These are phyloP conservation scores for Penicillium hordei DNA, from an alignment of 2,329 filamentous ascomycete species.

Conservation along the genomic window DNA sequence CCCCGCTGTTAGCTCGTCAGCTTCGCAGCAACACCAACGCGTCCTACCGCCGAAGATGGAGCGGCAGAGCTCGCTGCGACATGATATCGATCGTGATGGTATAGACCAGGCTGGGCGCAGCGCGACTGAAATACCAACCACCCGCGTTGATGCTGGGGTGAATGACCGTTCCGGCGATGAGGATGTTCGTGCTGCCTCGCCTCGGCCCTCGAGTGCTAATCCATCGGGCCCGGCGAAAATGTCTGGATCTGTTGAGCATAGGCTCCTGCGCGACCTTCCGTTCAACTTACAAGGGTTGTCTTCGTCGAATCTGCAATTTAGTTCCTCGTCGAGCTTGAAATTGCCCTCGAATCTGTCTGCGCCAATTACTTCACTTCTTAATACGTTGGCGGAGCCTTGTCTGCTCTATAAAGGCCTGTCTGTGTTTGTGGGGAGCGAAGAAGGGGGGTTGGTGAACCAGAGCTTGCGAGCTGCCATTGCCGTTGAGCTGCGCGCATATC, in stretches of 20 bases:
- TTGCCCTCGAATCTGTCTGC: slow-evolving; percentile 77
- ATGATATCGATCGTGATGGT: slow-evolving; percentile 22
- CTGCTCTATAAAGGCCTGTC: slow-evolving; percentile 82
- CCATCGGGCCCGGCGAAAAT: slow-evolving; percentile 31
- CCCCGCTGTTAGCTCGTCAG: slow-evolving; percentile 43
- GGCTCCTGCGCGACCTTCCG: slow-evolving; percentile 75
- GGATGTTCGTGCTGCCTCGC: slow-evolving; percentile 16
- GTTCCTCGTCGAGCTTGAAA: slow-evolving; percentile 66
- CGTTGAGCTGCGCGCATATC: slow-evolving; percentile 81
- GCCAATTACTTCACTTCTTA: slow-evolving; percentile 80
- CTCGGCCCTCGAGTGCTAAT: slow-evolving; percentile 33
- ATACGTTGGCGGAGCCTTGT: slow-evolving; percentile 88
- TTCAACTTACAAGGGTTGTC: slow-evolving; percentile 92
- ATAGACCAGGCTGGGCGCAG: slow-evolving; percentile 21
- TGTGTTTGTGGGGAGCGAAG: slow-evolving; percentile 75
- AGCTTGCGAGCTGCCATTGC: slow-evolving; percentile 86
- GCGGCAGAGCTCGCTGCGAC: slow-evolving; percentile 28
- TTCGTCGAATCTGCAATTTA: slow-evolving; percentile 78
- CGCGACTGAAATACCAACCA: slow-evolving; percentile 20
- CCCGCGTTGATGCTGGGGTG: slow-evolving; percentile 20
- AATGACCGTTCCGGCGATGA: slow-evolving; percentile 25
- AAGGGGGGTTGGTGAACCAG: slow-evolving; percentile 84
- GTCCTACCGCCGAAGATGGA: slow-evolving; percentile 22
- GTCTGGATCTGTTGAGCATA: slow-evolving; percentile 63
- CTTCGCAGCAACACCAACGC: slow-evolving; percentile 34